These are phyloP conservation scores for Saccharomyces paradoxus DNA, from an alignment of 805 yeast genomes.

Conservation along the genomic window DNA sequence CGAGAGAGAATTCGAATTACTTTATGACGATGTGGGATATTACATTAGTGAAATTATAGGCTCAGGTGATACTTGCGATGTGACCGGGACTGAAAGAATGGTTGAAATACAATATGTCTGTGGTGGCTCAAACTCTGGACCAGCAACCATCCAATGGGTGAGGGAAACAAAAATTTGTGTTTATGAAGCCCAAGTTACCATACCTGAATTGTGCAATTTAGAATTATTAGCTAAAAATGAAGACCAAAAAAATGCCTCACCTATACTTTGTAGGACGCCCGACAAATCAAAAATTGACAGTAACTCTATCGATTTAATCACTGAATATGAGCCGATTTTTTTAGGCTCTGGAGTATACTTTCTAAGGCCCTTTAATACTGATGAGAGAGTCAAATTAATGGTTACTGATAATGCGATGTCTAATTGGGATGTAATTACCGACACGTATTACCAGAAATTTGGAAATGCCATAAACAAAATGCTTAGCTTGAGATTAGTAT, in stretches of 20 bases:
- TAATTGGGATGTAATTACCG: background rate
- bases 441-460: conserved; percentile 8
- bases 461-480: conserved; percentile 18
- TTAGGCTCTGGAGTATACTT: conserved; percentile 23
- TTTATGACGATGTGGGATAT: conserved; percentile 30
- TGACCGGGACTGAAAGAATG: conserved; percentile 44
- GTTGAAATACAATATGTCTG: conserved; percentile 53
- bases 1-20: conserved; percentile 23
- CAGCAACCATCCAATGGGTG: conserved; percentile 31
- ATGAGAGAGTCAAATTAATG: conserved; percentile 4
- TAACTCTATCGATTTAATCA: conserved; percentile 11
- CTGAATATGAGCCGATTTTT: conserved; percentile 19
- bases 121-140: conserved; percentile 30
- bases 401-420: conserved; percentile 5
- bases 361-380: conserved; percentile 8
- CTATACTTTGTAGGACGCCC: conserved; percentile 9
- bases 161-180: conserved; percentile 51
- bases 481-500: conserved; percentile 11
- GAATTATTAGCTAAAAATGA: conserved; percentile 23
- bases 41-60: conserved; percentile 31
- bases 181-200: conserved; percentile 43
- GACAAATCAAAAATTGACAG: background rate
- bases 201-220: conserved; percentile 42
- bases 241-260: conserved; percentile 16
- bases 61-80: conserved; percentile 53